Evolutionary conservation across 2,329 filamentous ascomycete genomes (phyloP).

Genomic region (Nothomitra cinnamomea): DNA sequence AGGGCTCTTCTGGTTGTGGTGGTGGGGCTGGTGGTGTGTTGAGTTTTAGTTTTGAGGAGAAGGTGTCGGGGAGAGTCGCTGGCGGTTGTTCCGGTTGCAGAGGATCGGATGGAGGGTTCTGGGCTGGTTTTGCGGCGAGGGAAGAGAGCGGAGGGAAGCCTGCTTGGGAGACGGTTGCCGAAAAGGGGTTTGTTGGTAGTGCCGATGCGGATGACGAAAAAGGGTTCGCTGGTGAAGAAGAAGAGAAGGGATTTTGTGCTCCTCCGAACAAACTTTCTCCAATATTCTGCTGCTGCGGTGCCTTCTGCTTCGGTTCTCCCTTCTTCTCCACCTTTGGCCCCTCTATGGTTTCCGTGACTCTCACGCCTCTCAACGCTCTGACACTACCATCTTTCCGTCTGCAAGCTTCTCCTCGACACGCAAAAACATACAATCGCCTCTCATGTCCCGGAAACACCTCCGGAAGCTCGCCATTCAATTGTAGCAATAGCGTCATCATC

Average conservation of each 20-base stretch:
- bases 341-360: conserved; percentile 24
- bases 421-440: conserved; percentile 72
- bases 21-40: conserved; percentile 33
- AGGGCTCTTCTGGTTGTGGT: conserved; percentile 43
- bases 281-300: conserved; percentile 28
- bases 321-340: not conserved
- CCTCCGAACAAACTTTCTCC: conserved; percentile 57
- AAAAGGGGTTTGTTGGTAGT: conserved; percentile 38
- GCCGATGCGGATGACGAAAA: not conserved
- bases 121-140: conserved; percentile 27
- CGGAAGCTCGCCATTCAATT: conserved; percentile 81
- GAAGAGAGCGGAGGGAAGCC: conserved; percentile 22
- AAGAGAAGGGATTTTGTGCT: conserved; percentile 42
- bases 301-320: conserved; percentile 13
- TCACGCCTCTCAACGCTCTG: conserved; percentile 53
- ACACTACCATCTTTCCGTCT: conserved; percentile 70
- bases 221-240: conserved; percentile 15
- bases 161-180: conserved; percentile 18
- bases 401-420: conserved; percentile 62
- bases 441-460: conserved; percentile 77
- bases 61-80: conserved; percentile 51
- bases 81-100: conserved; percentile 14
- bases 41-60: conserved; percentile 52
- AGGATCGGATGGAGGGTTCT: conserved; percentile 13
- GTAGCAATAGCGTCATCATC: conserved; percentile 68